Conservation (phyloP, 2,329 filamentous ascomycete genomes). For the Dryadomyces quercus-mongolicae region DNA sequence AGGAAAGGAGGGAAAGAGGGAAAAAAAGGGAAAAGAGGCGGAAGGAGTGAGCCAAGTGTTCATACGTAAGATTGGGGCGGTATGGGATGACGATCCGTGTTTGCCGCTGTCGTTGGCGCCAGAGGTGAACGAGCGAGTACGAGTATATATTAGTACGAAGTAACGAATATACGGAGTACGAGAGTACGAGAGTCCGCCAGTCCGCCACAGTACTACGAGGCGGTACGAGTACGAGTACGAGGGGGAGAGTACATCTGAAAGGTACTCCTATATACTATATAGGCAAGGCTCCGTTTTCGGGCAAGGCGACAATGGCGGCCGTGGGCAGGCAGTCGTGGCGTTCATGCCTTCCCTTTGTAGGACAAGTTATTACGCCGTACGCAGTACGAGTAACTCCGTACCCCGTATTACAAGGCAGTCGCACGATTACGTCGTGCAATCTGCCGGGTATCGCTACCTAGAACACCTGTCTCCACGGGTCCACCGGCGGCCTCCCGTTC, state of each 20-base stretch:
- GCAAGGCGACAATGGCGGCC: background rate
- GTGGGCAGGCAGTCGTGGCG: background rate
- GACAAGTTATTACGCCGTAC: no score
- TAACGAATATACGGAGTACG: no score
- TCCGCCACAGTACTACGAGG: background rate
- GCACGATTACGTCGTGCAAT: constrained; percentile 1
- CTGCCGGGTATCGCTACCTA: background rate
- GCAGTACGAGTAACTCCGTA: no score
- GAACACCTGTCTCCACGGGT: background rate
- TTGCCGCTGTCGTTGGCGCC: background rate
- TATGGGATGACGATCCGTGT: background rate
- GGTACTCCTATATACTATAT: background rate
- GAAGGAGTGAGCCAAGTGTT: background rate
- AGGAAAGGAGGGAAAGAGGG: background rate
- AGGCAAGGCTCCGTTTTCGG: constrained; percentile 7
- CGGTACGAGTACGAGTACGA: background rate
- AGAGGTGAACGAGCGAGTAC: background rate
- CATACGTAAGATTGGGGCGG: background rate
- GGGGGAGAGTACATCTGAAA: background rate
- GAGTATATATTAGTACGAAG: no score
- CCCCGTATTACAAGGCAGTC: background rate
- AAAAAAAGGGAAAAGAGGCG: background rate
- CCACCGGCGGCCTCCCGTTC: background rate
- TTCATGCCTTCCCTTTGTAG: background rate
- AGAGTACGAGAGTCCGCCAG: background rate